phyloP scores from a whole-genome alignment of 805 yeast species.

The Sugiyamaella floridensis region DNA sequence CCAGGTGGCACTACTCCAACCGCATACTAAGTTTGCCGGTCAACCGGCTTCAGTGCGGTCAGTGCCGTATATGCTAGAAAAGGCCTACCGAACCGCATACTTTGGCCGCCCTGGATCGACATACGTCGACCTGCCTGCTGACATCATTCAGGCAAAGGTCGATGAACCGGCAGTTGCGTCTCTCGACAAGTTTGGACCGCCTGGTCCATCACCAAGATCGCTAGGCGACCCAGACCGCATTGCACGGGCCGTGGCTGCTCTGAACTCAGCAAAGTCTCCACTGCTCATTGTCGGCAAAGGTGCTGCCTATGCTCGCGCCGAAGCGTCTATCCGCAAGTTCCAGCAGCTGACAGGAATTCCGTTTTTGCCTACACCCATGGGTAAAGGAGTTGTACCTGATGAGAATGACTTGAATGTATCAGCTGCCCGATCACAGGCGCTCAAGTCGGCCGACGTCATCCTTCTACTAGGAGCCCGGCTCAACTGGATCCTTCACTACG shows the following conservation, averaged over 20 bases:
- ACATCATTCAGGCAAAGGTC: constrained; percentile 39
- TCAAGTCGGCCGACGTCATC: constrained; percentile 51
- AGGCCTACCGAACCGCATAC: constrained; percentile 40
- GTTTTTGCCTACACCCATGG: constrained; percentile 74
- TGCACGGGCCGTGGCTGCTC: constrained; percentile 30
- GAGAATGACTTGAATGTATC: constrained; percentile 42
- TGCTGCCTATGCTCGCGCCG: constrained; percentile 43
- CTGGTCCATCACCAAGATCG: constrained; percentile 33
- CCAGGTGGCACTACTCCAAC: constrained; percentile 45
- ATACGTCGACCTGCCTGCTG: constrained; percentile 61
- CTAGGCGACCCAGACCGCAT: constrained; percentile 35
- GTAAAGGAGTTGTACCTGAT: constrained; percentile 62
- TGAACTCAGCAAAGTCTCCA: constrained; percentile 39
- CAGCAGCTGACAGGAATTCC: constrained; percentile 41
- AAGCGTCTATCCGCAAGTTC: constrained; percentile 35
- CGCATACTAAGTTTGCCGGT: constrained; percentile 47
- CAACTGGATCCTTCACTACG: constrained; percentile 70
- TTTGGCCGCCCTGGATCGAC: constrained; percentile 55
- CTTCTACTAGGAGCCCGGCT: constrained; percentile 58
- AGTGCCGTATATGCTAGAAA: constrained; percentile 37
- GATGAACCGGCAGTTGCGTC: neutral
- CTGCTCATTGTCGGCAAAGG: constrained; percentile 63
- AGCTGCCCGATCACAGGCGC: constrained; percentile 57
- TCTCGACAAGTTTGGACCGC: constrained; percentile 12
- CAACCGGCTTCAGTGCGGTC: constrained; percentile 34